phyloP scores from a whole-genome alignment of 2,329 filamentous ascomycete genomes.

The Penicillium sp. region DNA sequence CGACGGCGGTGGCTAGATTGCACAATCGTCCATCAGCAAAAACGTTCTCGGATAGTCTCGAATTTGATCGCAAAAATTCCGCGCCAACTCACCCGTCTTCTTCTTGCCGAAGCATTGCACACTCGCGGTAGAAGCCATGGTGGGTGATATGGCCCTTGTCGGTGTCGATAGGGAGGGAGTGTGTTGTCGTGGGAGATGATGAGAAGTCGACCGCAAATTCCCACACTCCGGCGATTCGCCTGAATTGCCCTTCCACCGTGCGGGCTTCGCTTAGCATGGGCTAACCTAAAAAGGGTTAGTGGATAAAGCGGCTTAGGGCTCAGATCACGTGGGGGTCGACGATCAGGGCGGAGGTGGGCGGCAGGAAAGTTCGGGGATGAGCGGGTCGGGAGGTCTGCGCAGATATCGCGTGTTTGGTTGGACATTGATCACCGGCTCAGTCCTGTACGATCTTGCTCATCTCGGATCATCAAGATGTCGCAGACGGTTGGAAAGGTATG shows the following conservation, averaged over 20 bases:
- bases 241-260: slow-evolving; percentile 31
- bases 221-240: slow-evolving; percentile 25
- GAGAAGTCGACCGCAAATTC: slow-evolving; percentile 23
- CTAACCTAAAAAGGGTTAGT: slow-evolving; percentile 12
- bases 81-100: slow-evolving; percentile 57
- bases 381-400: slow-evolving; percentile 3
- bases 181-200: slow-evolving; percentile 36
- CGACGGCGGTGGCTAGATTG: slow-evolving; percentile 68
- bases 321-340: slow-evolving; percentile 26
- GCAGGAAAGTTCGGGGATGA: slow-evolving; percentile 11
- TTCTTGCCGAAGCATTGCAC: slow-evolving; percentile 99
- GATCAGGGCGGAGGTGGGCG: slow-evolving; percentile 9
- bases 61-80: slow-evolving; percentile 3
- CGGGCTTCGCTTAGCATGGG: slow-evolving; percentile 40
- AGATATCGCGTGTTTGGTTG: slow-evolving; percentile 5
- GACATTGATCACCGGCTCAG: slow-evolving; percentile 1
- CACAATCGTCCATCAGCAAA: slow-evolving; percentile 28
- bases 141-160: slow-evolving; percentile 44
- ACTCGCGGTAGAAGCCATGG: slow-evolving; percentile 67
- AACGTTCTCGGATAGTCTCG: slow-evolving; percentile 6
- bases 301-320: slow-evolving; percentile 20
- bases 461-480: slow-evolving; percentile 33
- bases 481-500: slow-evolving; percentile 42
- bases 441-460: background rate
- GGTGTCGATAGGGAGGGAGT: slow-evolving; percentile 36